Percentiles rank a stretch among this genome's conserved stretches.
Evolutionary conservation across 2,329 filamentous ascomycete species (phyloP).

Genomic region (Neoarthrinium moseri): DNA sequence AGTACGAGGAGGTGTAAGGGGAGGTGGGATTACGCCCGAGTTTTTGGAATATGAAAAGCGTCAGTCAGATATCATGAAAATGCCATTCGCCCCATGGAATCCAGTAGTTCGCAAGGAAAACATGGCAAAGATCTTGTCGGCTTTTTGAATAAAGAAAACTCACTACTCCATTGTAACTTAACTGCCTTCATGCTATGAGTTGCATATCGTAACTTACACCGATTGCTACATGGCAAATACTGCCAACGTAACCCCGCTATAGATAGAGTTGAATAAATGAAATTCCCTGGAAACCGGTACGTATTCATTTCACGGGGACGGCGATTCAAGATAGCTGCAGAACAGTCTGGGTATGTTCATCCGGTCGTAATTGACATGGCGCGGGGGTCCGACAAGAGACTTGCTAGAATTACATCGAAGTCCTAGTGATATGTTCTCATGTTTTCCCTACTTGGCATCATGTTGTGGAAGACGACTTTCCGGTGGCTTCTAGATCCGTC

Average conservation of each 20-base stretch:
- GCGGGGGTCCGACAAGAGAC: neutral
- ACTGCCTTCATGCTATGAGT: too few species aligned
- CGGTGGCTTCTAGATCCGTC: neutral
- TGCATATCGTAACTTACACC: too few species aligned
- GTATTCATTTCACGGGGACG: too few species aligned
- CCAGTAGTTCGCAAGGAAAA: neutral
- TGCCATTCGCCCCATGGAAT: constrained; percentile 7
- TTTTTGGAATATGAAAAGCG: constrained; percentile 9
- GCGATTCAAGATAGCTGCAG: too few species aligned
- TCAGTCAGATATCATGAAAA: constrained; percentile 7
- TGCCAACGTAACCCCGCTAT: too few species aligned
- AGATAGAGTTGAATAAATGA: too few species aligned
- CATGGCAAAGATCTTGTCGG: neutral
- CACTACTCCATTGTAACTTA: too few species aligned
- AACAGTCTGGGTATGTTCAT: neutral
- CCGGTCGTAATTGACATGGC: neutral
- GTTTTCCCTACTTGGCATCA: too few species aligned
- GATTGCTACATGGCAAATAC: too few species aligned
- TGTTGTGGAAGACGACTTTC: neutral
- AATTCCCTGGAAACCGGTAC: too few species aligned
- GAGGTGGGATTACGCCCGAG: constrained; percentile 4
- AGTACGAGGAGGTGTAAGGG: constrained; percentile 6
- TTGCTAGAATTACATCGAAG: neutral
- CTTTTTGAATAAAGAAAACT: too few species aligned
- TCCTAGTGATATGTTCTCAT: too few species aligned